A percentile compares a stretch with the other conserved stretches of the same genome.
Conservation (phyloP, 2,329 filamentous ascomycete species). For the Colletotrichum karsti region DNA sequence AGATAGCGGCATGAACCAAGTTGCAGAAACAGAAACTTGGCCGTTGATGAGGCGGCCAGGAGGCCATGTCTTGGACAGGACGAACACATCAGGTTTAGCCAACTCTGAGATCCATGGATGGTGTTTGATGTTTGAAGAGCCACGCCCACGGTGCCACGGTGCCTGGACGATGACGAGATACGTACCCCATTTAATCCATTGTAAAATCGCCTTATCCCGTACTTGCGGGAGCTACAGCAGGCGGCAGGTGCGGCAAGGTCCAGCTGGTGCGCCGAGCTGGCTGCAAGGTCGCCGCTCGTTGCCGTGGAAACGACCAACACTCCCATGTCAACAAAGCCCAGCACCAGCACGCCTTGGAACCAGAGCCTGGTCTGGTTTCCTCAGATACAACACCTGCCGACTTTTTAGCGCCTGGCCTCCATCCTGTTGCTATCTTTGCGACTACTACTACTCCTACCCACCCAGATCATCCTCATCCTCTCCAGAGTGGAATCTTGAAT, state of each 20-base stretch:
- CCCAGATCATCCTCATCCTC: slow-evolving; percentile 19
- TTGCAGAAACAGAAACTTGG: slow-evolving; percentile 4
- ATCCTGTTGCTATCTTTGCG: neutral
- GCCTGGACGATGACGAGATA: neutral
- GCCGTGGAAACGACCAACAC: slow-evolving; percentile 37
- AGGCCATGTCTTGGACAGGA: neutral
- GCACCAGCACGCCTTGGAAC: slow-evolving; percentile 34
- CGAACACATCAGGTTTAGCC: neutral
- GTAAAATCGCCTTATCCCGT: neutral
- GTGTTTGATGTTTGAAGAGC: no score
- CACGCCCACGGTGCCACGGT: no score
- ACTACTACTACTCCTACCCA: slow-evolving; percentile 24
- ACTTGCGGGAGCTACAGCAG: neutral
- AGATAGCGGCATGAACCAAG: neutral
- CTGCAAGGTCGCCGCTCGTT: slow-evolving; percentile 31
- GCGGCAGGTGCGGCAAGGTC: slow-evolving; percentile 4
- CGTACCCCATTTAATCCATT: neutral
- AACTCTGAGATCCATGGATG: neutral
- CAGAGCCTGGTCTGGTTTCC: slow-evolving; percentile 33
- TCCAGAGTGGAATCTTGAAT: slow-evolving; percentile 31
- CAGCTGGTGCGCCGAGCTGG: neutral
- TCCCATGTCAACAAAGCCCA: slow-evolving; percentile 39
- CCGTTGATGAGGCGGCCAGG: neutral
- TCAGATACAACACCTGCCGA: slow-evolving; percentile 30
- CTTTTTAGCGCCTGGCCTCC: neutral